Evolutionary conservation across 2,329 filamentous ascomycete genomes (phyloP).

Genomic region (Phyllosticta citrichinensis): DNA sequence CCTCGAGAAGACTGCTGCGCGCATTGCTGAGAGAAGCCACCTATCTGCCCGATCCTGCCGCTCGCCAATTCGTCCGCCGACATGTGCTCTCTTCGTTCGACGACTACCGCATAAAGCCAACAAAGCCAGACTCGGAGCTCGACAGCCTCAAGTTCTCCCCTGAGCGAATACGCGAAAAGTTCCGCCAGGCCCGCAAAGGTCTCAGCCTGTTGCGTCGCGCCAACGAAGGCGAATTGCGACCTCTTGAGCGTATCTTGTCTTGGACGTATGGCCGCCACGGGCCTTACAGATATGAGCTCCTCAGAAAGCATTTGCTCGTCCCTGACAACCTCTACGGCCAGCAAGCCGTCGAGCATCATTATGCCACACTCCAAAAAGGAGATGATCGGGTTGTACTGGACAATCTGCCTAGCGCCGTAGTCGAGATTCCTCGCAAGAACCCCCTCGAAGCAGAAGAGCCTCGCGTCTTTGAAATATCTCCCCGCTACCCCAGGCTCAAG

Average conservation of each 20-base stretch:
- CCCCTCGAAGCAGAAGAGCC: background rate
- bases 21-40: constrained; percentile 48
- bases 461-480: constrained; percentile 16
- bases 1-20: constrained; percentile 38
- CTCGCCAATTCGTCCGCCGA: constrained; percentile 39
- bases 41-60: constrained; percentile 50
- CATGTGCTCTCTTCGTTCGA: constrained; percentile 42
- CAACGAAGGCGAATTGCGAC: constrained; percentile 44
- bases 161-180: constrained; percentile 1
- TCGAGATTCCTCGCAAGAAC: background rate
- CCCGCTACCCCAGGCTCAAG: constrained; percentile 22
- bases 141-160: constrained; percentile 4
- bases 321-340: background rate
- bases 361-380: background rate
- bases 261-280: constrained; percentile 50
- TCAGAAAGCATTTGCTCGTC: constrained; percentile 25
- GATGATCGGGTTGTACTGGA: background rate
- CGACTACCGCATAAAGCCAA: constrained; percentile 21
- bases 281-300: constrained; percentile 35
- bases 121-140: background rate
- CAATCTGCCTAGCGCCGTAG: background rate
- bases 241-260: constrained; percentile 43
- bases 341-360: background rate
- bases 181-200: constrained; percentile 21
- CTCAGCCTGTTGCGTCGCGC: constrained; percentile 40